Conservation (phyloP, 2,329 filamentous ascomycete genomes). For the Aschersonia sp. region DNA sequence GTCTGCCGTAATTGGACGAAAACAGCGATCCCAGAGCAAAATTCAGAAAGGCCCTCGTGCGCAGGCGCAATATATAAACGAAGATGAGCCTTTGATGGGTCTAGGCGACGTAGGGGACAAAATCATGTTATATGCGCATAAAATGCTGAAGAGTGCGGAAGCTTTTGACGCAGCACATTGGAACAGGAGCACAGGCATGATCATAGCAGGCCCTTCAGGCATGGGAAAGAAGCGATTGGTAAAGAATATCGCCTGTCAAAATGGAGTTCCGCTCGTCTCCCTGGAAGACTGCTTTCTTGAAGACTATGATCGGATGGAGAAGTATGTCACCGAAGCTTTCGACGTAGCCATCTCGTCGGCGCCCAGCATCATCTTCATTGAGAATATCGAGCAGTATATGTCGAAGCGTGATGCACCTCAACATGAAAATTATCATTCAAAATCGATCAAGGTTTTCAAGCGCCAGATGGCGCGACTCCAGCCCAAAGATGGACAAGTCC, state of each 20-base stretch:
- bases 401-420: constrained; percentile 65
- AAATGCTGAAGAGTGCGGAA: constrained; percentile 9
- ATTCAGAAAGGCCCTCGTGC: constrained; percentile 14
- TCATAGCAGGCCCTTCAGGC: constrained; percentile 66
- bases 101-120: constrained; percentile 9
- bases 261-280: constrained; percentile 61
- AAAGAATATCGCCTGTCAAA: constrained; percentile 55
- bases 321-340: constrained; percentile 22
- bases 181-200: constrained; percentile 34
- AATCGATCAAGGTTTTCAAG: constrained; percentile 70
- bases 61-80: constrained; percentile 13
- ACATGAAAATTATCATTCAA: constrained; percentile 78
- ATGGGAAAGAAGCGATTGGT: constrained; percentile 72
- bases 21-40: constrained; percentile 14
- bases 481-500: constrained; percentile 53
- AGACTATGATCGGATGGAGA: constrained; percentile 24
- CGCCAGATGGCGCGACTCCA: constrained; percentile 74
- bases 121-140: constrained; percentile 7
- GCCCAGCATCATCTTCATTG: constrained; percentile 82
- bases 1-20: constrained; percentile 1
- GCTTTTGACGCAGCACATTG: constrained; percentile 6
- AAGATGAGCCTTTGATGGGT: constrained; percentile 14
- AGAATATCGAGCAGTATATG: constrained; percentile 75
- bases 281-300: constrained; percentile 17
- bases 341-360: constrained; percentile 78